These are phyloP conservation scores for Geotrichum cucujoidarum DNA, from an alignment of 1,139 yeast genomes.

Conservation along the genomic window DNA sequence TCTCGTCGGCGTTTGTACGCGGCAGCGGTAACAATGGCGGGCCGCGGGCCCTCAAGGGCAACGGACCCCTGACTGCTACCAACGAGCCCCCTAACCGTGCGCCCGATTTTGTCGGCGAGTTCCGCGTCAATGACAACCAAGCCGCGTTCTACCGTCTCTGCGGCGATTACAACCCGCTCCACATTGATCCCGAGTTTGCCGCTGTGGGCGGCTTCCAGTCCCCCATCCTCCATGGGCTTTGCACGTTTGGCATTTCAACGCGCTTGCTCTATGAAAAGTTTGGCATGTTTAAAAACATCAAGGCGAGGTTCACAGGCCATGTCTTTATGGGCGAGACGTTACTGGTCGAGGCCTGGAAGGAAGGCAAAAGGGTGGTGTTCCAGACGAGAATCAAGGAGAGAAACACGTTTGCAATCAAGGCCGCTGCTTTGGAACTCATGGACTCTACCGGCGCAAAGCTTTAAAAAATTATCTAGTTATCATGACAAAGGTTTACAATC, in stretches of 20 bases:
- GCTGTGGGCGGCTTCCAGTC: slow-evolving; percentile 77
- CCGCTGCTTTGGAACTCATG: slow-evolving; percentile 74
- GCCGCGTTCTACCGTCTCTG: slow-evolving; percentile 89
- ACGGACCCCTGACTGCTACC: slow-evolving; percentile 55
- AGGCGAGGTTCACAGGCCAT: slow-evolving; percentile 85
- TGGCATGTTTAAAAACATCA: slow-evolving; percentile 79
- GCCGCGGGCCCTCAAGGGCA: slow-evolving; percentile 50
- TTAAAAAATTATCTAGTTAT: no score
- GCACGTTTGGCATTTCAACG: slow-evolving; percentile 77
- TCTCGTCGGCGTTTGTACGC: slow-evolving; percentile 80
- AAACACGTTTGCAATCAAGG: slow-evolving; percentile 71
- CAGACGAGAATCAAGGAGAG: slow-evolving; percentile 81
- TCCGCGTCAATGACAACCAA: slow-evolving; percentile 63
- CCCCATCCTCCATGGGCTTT: slow-evolving; percentile 92
- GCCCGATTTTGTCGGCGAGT: slow-evolving; percentile 64
- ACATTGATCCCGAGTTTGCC: slow-evolving; percentile 88
- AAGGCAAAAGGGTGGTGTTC: slow-evolving; percentile 60
- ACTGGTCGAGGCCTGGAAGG: slow-evolving; percentile 79
- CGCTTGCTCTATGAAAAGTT: slow-evolving; percentile 72
- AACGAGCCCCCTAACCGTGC: slow-evolving; percentile 59
- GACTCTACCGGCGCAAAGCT: slow-evolving; percentile 27
- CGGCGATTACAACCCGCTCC: slow-evolving; percentile 94
- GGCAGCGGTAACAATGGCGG: slow-evolving; percentile 58
- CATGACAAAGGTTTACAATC: not conserved
- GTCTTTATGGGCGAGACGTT: slow-evolving; percentile 97